phyloP scores from a whole-genome alignment of 2,329 filamentous ascomycete species.

The Orbilia oligospora region DNA sequence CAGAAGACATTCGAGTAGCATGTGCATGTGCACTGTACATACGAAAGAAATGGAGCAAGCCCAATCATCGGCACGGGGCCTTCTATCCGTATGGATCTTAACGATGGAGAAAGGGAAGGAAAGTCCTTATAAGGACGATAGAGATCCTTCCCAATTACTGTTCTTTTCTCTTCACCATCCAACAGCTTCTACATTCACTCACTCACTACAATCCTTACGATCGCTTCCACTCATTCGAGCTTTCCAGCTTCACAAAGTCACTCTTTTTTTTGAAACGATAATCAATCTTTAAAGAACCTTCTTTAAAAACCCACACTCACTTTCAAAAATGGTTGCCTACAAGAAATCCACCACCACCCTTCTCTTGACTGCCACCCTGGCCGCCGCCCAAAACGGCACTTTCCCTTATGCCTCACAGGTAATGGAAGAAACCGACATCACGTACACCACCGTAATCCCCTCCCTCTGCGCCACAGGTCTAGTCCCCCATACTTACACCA shows the following conservation, averaged over 20 bases:
- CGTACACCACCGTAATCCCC: constrained; percentile 57
- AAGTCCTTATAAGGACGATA: constrained; percentile 48
- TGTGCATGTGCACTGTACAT: neutral
- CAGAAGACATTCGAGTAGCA: neutral
- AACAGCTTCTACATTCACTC: constrained; percentile 25
- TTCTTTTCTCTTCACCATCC: constrained; percentile 48
- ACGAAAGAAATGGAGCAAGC: neutral
- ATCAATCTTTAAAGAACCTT: constrained; percentile 15
- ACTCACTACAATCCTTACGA: constrained; percentile 18
- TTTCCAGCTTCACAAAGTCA: constrained; percentile 36
- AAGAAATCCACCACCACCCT: constrained; percentile 52
- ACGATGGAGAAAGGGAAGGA: neutral
- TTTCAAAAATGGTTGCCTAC: constrained; percentile 60
- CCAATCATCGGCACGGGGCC: neutral
- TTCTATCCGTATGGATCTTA: neutral
- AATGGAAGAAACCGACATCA: constrained; percentile 10
- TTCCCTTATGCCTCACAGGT: constrained; percentile 1
- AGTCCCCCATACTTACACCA: constrained; percentile 54
- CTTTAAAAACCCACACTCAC: constrained; percentile 10
- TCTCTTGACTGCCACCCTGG: constrained; percentile 43
- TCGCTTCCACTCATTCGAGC: constrained; percentile 51
- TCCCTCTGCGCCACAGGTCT: constrained; percentile 56
- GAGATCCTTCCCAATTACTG: constrained; percentile 30
- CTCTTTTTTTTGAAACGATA: constrained; percentile 39
- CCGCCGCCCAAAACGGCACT: constrained; percentile 46